Evolutionary conservation across 2,329 filamentous ascomycete genomes (phyloP).

Genomic region (Iodosphaeria phyllophila): DNA sequence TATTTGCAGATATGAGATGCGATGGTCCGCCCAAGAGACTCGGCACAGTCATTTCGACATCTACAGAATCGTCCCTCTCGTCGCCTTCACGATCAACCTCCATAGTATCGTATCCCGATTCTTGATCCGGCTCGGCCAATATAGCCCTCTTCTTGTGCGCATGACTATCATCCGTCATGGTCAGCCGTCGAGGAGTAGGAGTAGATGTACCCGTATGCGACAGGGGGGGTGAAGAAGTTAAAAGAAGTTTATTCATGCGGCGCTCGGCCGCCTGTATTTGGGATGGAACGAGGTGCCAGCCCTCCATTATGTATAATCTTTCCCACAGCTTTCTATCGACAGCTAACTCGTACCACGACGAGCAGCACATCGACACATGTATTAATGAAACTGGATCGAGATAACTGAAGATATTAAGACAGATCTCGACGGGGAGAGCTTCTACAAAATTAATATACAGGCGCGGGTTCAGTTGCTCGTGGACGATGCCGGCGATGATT

Average conservation of each 20-base stretch:
- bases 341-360: conserved; percentile 64
- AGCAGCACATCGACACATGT: conserved; percentile 59
- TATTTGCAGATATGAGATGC: too few relatives aligned
- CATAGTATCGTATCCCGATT: conserved; percentile 28
- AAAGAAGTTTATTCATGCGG: conserved; percentile 32
- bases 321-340: conserved; percentile 79
- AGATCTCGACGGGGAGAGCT: conserved; percentile 77
- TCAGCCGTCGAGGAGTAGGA: conserved; percentile 23
- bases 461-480: conserved; percentile 55
- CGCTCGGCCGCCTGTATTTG: conserved; percentile 52
- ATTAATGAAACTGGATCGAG: conserved; percentile 69
- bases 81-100: conserved; percentile 22
- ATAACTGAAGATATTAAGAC: conserved; percentile 72
- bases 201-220: too few relatives aligned
- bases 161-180: conserved; percentile 28
- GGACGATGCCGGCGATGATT: conserved; percentile 59
- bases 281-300: conserved; percentile 55
- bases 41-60: conserved; percentile 8
- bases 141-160: conserved; percentile 35
- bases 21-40: conserved; percentile 11
- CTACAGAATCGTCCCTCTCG: conserved; percentile 8
- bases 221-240: conserved; percentile 17
- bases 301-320: conserved; percentile 63
- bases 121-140: conserved; percentile 16
- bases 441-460: conserved; percentile 85